These are phyloP conservation scores for Chlamydomonas reinhardtii DNA, from an alignment of 163 green algal species.

Conservation along the genomic window DNA sequence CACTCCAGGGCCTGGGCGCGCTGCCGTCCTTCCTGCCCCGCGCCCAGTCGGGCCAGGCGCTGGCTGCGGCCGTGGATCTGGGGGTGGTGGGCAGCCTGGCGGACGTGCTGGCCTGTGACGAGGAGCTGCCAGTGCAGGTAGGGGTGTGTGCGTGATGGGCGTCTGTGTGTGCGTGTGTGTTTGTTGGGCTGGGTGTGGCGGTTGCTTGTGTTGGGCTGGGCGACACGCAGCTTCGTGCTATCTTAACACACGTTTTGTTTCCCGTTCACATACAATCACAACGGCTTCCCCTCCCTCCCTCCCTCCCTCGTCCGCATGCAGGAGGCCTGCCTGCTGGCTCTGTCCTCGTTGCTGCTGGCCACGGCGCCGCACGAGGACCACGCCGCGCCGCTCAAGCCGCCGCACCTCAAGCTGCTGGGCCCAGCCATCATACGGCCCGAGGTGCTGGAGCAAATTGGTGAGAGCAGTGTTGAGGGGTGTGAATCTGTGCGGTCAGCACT, in stretches of 20 bases:
- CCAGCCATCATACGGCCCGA: background rate
- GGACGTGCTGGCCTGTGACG: background rate
- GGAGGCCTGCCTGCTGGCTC: conserved; percentile 36
- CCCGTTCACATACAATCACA: too few relatives aligned
- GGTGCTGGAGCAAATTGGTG: conserved; percentile 35
- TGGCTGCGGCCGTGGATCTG: conserved; percentile 10
- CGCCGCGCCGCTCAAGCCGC: background rate
- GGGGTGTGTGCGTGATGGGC: background rate
- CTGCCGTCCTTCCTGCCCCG: conserved; percentile 29
- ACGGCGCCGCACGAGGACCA: conserved; percentile 37
- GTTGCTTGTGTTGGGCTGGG: too few relatives aligned
- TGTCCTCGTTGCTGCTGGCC: conserved; percentile 31
- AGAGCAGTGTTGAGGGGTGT: background rate
- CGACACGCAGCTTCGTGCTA: too few relatives aligned
- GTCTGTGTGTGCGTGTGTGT: background rate
- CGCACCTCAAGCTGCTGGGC: conserved; percentile 23
- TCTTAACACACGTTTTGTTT: too few relatives aligned
- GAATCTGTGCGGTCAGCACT: too few relatives aligned
- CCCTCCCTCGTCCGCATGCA: background rate
- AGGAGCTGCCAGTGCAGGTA: conserved; percentile 29
- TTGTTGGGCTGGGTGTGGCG: background rate
- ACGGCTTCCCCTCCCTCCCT: background rate
- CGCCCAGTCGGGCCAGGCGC: background rate
- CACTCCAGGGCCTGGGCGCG: conserved; percentile 16
- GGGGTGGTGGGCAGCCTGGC: conserved; percentile 17